Base-by-base conservation (phyloP, 495 filamentous ascomycete genomes). In the Eremomyces bilateralis region DNA sequence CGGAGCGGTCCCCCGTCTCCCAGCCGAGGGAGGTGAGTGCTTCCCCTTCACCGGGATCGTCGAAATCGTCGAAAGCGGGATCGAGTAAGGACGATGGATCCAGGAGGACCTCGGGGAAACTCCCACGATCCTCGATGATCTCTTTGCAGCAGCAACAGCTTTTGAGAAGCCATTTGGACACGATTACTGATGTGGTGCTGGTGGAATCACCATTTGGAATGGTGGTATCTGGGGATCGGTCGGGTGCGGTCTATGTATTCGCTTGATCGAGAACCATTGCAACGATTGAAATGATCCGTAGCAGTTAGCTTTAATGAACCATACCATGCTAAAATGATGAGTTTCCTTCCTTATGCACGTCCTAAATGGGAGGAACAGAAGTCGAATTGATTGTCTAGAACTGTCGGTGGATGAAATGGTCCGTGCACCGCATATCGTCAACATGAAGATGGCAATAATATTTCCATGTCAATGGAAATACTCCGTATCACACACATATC, bases 221-320 rank as follows among this genome's bases (percentile, higher is more conserved):
- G 83, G 70, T 78, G 27, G 62, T 95, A 19, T 84, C 76, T 45
- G 85, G 73, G 32, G 90, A 99, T 59, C 65, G 85, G 43, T 74
- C 73, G n/a, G 90, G 90, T 3, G 73, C 85, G 49, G 69, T 95
- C 31, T 91, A 88, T 61, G 72, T 95, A 22, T 92, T 90, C 56
- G 71, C 73, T 44, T 85, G 49, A 60, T 25, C 11, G 35, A 32
- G 8, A 33, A 16, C 8, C 16, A 17, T 33, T 10, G 10, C 10
- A 8, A 10, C 24, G 13, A 28, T 28, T 8, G 24, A 28, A 28
- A 8, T 28, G 24, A n/a, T n/a, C n/a, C n/a, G n/a, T n/a, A n/a
- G n/a, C n/a, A n/a, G n/a, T n/a, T n/a, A n/a, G n/a, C n/a, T n/a
- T n/a, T n/a, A n/a, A n/a, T n/a, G n/a, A n/a, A n/a, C n/a, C n/a